Evolutionary conservation across 176 grass and related monocot species (phyloP).

Genomic region (Oryza punctata): DNA sequence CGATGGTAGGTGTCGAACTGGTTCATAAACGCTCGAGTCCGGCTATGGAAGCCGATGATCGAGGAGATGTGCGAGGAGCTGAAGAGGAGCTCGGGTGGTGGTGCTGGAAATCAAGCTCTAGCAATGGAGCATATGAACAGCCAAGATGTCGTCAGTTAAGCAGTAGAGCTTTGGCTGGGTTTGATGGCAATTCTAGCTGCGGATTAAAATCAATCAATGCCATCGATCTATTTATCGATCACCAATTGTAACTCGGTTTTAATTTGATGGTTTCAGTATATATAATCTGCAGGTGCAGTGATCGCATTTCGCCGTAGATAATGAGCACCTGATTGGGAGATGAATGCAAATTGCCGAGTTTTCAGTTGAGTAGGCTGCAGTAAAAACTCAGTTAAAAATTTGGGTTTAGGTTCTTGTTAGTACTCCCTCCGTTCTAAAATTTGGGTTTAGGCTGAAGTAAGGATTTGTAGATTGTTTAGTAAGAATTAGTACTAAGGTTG

Average conservation of each 20-base stretch:
- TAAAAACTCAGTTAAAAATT: background rate
- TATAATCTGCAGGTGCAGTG: background rate
- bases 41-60: constrained; percentile 94
- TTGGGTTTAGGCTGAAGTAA: background rate
- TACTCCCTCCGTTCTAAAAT: too few relatives aligned
- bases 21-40: constrained; percentile 87
- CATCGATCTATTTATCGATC: background rate
- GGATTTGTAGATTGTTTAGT: too few relatives aligned
- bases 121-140: constrained; percentile 34
- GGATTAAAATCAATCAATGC: background rate
- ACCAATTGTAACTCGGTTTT: background rate
- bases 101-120: background rate
- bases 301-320: background rate
- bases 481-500: too few relatives aligned
- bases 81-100: constrained; percentile 37
- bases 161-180: background rate
- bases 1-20: constrained; percentile 74
- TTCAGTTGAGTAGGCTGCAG: background rate
- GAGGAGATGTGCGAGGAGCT: constrained; percentile 78
- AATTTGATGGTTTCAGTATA: constrained; percentile 2
- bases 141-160: constrained; percentile 20
- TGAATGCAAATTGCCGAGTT: background rate
- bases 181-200: background rate
- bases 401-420: background rate
- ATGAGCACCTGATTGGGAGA: background rate